A percentile compares a stretch with the other conserved stretches of the same genome.
Conservation (phyloP, 176 grass and related monocot species). For the Zizania latifolia region DNA sequence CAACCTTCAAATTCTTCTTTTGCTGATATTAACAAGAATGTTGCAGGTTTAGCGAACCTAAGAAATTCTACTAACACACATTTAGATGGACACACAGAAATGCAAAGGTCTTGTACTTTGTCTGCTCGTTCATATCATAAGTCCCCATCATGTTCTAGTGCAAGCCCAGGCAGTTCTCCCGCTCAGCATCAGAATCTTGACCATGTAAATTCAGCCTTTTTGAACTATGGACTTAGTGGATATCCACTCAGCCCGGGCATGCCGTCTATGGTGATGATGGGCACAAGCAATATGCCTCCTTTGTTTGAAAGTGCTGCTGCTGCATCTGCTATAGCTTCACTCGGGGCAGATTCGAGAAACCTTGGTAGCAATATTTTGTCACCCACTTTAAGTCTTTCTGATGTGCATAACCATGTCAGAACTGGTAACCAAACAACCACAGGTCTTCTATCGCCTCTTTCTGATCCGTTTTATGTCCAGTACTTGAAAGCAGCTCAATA, state of each 20-base stretch:
- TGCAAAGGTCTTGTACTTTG: conserved; percentile 35
- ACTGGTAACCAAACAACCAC: conserved; percentile 47
- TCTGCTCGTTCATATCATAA: conserved; percentile 58
- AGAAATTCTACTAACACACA: conserved; percentile 41
- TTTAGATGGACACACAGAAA: conserved; percentile 35
- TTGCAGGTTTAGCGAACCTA: conserved; percentile 29
- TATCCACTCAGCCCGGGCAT: conserved; percentile 49
- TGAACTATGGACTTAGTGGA: conserved; percentile 51
- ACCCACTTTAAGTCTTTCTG: conserved; percentile 53
- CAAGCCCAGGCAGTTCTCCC: conserved; percentile 62
- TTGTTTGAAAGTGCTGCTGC: conserved; percentile 51
- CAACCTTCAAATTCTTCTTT: conserved; percentile 53
- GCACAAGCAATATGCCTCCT: conserved; percentile 42
- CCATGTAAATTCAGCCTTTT: conserved; percentile 46
- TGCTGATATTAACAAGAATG: conserved; percentile 39
- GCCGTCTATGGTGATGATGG: conserved; percentile 48
- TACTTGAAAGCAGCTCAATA: conserved; percentile 69
- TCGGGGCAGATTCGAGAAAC: conserved; percentile 43
- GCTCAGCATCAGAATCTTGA: conserved; percentile 70
- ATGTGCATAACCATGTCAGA: conserved; percentile 48
- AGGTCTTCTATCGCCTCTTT: conserved; percentile 43
- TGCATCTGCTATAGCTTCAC: conserved; percentile 40
- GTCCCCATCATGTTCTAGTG: conserved; percentile 52
- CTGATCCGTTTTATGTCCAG: conserved; percentile 68
- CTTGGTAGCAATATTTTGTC: conserved; percentile 46